Base-by-base conservation (phyloP, 345 rosid genomes). In the Brassica nigra region DNA sequence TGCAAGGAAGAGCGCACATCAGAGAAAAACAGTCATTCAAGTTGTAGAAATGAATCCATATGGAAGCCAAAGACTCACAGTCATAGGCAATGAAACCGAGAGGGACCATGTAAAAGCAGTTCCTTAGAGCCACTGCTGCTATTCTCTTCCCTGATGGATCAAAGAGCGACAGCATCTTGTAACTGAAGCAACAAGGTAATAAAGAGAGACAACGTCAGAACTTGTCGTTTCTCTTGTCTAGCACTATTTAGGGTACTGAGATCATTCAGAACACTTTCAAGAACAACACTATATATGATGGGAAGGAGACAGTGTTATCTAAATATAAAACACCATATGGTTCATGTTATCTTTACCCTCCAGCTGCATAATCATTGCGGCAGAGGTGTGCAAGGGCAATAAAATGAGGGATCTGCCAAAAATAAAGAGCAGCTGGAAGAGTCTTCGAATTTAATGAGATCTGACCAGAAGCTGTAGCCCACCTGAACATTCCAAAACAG, bases 321-420 rank as follows among this genome's bases (percentile, higher is more conserved):
- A 18, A 28, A 23, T 34, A 74, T 15, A 20, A 68, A 23, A 23
- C 62, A 74, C 59, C 37, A 76, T 57, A 73, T 52, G 29, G 42
- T 63, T 16, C 11, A 6, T 31, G 6, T 4, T 36, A 23, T 71
- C 90, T 76, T 23, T 89, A 95, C 99, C 98, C 95, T 86, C 98
- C 98, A 61, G 91, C 90, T 82, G 93, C 97, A 85, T 95, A 95
- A 84, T 95, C 99, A 65, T 86, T 79, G 27, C 97, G 95, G 73
- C 90, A 95, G 63, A 93, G 80, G 77, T 85, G 87, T 34, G 98
- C 97, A 79, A 95, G 93, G 76, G 97, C 99, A 97, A 95, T 95
- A 65, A 95, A 95, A 84, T 93, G 99, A 37, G 99, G 99, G 67
- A 95, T 90, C 84, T 95, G 99, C 99, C 98, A 95, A 82, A 95